Evolutionary conservation across 768 basidiomycete genomes (phyloP).

Genomic region (Kwoniella bestiolae): DNA sequence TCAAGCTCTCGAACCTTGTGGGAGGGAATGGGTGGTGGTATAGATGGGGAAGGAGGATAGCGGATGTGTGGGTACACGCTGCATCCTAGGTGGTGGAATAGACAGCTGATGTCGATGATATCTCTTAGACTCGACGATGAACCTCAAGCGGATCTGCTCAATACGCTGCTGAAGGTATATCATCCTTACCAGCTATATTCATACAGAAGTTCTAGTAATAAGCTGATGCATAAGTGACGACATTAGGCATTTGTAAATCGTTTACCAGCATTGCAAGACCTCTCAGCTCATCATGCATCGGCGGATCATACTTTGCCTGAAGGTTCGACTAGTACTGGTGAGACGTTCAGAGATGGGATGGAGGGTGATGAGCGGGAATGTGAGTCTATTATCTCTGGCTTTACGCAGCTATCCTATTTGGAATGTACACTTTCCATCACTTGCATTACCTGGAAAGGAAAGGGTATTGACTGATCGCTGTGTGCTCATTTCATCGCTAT

Average conservation of each 20-base stretch:
- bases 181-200: no score
- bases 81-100: background rate
- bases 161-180: conserved; percentile 70
- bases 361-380: conserved; percentile 91
- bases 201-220: no score
- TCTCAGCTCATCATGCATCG: conserved; percentile 43
- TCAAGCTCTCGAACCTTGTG: conserved; percentile 78
- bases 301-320: conserved; percentile 73
- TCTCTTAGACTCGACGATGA: conserved; percentile 71
- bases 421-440: no score
- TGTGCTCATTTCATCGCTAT: no score
- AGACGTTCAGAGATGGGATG: conserved; percentile 84
- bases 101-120: background rate
- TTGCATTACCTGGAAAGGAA: no score
- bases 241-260: conserved; percentile 50
- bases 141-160: conserved; percentile 72
- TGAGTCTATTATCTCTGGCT: conserved; percentile 60
- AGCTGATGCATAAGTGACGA: background rate
- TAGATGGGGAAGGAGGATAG: conserved; percentile 82
- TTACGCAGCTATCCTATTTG: no score
- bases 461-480: background rate
- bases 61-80: conserved; percentile 68
- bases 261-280: conserved; percentile 54
- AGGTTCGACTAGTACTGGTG: conserved; percentile 75
- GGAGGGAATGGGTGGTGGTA: conserved; percentile 92